Base-by-base conservation (phyloP, 1,284 basidiomycete genomes). In the Megacollybia platyphylla region DNA sequence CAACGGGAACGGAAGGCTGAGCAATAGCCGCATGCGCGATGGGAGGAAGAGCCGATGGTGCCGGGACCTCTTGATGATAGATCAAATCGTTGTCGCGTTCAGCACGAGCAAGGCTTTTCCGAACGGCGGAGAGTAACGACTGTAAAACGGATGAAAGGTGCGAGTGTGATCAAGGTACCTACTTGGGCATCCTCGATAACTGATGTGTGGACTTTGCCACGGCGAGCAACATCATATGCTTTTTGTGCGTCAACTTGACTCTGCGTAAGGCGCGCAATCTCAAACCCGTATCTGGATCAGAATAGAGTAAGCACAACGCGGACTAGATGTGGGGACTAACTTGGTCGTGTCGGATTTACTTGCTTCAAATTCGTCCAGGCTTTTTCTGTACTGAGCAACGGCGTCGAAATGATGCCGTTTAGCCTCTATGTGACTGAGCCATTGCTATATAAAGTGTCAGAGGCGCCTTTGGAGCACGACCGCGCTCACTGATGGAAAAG, bases 41-140 rank as follows among this genome's bases (percentile, higher is more conserved):
- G 0, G 71, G 57, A 0, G 82, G 62, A 3, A 97, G 70, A 24
- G 81, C 71, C 2, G 85, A 76, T 1, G 75, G 55, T 0, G 88
- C 65, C 0, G 91, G 92, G 0, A 96, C 73, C 37, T 88, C 80
- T 45, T 90, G 75, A 51, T 97, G 87, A 62, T 98, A 99, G 41
- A 99, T 96, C 4, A 97, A 67, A 58, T 97, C 88, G 55, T 99
- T 99, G 59, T 98, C 96, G 24, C 88, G 76, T 47, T 85, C 77
- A 0, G 93, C 89, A 10, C 88, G 73, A 2, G 68, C 61, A 15
- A 90, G 58, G 30, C 78, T 78, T 37, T 71, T 80, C 53, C 86
- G 75, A 13, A 96, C 67, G 15, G 69, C 78, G 54, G 87, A 76
- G 11, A 78, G 57, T 13, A 81, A 59, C 1, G 74, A 78, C 78